Evolutionary conservation across 2,329 filamentous ascomycete genomes (phyloP).

Genomic region (Xylariaceae sp.): DNA sequence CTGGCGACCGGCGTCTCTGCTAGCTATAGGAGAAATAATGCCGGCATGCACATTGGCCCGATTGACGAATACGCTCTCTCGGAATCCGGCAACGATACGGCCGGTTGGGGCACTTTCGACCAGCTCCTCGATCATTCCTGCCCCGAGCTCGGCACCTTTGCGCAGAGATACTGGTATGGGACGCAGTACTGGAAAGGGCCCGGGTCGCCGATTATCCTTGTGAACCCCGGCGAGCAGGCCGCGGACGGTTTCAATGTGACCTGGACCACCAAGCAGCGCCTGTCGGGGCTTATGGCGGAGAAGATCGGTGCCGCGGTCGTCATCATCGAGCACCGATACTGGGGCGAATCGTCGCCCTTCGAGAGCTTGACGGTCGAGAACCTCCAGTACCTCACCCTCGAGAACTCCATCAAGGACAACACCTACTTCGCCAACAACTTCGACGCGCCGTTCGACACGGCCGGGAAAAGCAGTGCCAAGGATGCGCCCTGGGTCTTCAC

Average conservation of each 20-base stretch:
- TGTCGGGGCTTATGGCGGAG: slow-evolving; percentile 44
- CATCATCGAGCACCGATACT: slow-evolving; percentile 48
- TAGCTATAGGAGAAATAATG: slow-evolving; percentile 26
- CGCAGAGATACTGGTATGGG: slow-evolving; percentile 47
- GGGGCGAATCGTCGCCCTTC: slow-evolving; percentile 45
- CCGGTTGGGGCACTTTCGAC: slow-evolving; percentile 40
- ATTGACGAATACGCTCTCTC: slow-evolving; percentile 27
- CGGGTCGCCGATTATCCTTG: slow-evolving; percentile 44
- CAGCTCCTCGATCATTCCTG: slow-evolving; percentile 47
- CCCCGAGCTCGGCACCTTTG: slow-evolving; percentile 45
- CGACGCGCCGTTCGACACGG: slow-evolving; percentile 52
- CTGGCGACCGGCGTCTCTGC: slow-evolving; percentile 33
- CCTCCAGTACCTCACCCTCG: slow-evolving; percentile 44
- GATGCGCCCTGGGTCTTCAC: slow-evolving; percentile 58
- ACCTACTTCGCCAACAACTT: slow-evolving; percentile 48
- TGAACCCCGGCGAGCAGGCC: slow-evolving; percentile 45
- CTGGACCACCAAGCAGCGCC: slow-evolving; percentile 46
- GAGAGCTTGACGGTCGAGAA: slow-evolving; percentile 41
- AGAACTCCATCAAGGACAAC: slow-evolving; percentile 45
- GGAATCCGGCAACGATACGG: slow-evolving; percentile 18
- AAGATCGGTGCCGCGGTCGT: slow-evolving; percentile 45
- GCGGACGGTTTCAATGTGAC: slow-evolving; percentile 40
- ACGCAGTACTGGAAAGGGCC: slow-evolving; percentile 45
- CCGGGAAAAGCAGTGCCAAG: slow-evolving; percentile 47
- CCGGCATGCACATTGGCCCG: slow-evolving; percentile 36